Evolutionary conservation across 2,329 filamentous ascomycete genomes (phyloP).

Genomic region (Pseudopithomyces chartarum): DNA sequence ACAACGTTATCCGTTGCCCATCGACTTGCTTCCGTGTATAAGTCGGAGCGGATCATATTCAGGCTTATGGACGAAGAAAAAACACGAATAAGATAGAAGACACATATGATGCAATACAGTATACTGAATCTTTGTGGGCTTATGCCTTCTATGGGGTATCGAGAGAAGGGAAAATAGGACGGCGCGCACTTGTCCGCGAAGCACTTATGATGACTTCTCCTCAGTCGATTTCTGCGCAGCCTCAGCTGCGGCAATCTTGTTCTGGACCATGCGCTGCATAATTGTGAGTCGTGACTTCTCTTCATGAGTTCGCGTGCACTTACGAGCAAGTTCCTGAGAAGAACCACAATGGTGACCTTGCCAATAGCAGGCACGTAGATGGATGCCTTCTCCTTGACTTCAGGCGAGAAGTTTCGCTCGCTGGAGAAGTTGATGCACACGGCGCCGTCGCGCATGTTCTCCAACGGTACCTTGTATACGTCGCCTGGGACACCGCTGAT

Average conservation of each 20-base stretch:
- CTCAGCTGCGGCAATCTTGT: conserved; percentile 43
- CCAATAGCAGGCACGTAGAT: conserved; percentile 97
- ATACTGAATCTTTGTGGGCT: conserved; percentile 7
- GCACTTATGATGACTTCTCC: conserved; percentile 20
- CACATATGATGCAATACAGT: not conserved
- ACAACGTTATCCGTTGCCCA: no score
- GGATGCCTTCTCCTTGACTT: conserved; percentile 91
- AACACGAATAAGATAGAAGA: no score
- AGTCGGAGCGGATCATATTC: no score
- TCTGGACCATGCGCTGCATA: conserved; percentile 51
- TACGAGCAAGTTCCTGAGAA: conserved; percentile 87
- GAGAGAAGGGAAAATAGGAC: not conserved
- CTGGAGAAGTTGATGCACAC: conserved; percentile 99
- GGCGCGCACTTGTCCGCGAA: not conserved
- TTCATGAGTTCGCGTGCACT: conserved; percentile 42
- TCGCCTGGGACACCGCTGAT: conserved; percentile 91
- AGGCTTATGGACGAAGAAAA: no score
- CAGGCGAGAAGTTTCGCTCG: conserved; percentile 88
- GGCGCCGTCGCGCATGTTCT: conserved; percentile 82
- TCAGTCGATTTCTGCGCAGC: conserved; percentile 22
- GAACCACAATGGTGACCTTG: conserved; percentile 93
- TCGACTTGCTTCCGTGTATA: no score
- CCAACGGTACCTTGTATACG: conserved; percentile 85
- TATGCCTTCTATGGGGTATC: conserved; percentile 10
- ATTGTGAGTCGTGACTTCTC: conserved; percentile 19